These are phyloP conservation scores for Stentor roeselii DNA, from an alignment of 73 alveolate species.

Conservation along the genomic window DNA sequence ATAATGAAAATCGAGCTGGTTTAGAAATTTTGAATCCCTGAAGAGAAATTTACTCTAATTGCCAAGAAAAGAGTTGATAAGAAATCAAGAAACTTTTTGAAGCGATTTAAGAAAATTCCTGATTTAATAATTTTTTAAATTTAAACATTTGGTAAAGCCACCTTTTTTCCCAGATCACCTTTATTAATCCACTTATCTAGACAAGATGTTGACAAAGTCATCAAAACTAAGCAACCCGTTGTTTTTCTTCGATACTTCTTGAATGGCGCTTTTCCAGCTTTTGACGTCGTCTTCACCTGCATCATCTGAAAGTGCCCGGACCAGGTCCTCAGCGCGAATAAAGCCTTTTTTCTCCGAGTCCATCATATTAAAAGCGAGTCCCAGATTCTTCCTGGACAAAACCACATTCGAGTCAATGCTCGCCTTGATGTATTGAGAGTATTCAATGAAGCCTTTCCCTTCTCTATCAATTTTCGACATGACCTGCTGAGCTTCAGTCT, in stretches of 20 bases:
- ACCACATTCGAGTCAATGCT: not conserved
- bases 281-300: not conserved
- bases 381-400: not conserved
- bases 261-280: not conserved
- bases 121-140: too few relatives aligned
- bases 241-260: not conserved
- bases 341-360: constrained; percentile 7
- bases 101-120: too few relatives aligned
- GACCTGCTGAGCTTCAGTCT: not conserved
- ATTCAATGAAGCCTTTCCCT: constrained; percentile 2
- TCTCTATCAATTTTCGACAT: not conserved
- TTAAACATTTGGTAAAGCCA: too few relatives aligned
- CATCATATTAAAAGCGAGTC: not conserved
- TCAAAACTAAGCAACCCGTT: not conserved
- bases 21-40: too few relatives aligned
- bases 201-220: not conserved
- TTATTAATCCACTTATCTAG: too few relatives aligned
- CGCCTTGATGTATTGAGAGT: constrained; percentile 1
- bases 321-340: not conserved
- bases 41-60: too few relatives aligned
- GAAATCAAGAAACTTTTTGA: too few relatives aligned
- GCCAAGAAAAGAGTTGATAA: too few relatives aligned
- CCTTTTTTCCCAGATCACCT: too few relatives aligned
- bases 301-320: not conserved
- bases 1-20: too few relatives aligned